These are phyloP conservation scores for Platanthera zijinensis DNA, from an alignment of 106 monocot species.

Conservation along the genomic window DNA sequence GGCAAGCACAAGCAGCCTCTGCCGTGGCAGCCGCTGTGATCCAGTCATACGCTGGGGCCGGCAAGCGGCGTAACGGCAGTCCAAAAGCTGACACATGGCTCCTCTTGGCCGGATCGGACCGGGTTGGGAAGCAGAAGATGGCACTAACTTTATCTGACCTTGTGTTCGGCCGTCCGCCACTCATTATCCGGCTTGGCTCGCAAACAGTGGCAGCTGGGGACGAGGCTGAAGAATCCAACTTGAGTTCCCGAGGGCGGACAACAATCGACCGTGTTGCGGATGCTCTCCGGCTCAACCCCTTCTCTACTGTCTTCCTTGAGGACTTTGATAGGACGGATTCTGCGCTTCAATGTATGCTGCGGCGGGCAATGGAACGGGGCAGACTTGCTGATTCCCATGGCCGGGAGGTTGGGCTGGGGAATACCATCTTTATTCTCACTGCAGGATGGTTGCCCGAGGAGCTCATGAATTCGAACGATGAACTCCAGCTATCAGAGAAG, in stretches of 20 bases:
- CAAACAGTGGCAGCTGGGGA: neutral
- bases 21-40: conserved; percentile 46
- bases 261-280: conserved; percentile 43
- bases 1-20: conserved; percentile 82
- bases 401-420: conserved; percentile 63
- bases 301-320: conserved; percentile 58
- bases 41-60: conserved; percentile 48
- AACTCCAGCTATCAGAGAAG: conserved; percentile 29
- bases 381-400: conserved; percentile 66
- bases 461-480: conserved; percentile 12
- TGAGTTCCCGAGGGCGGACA: conserved; percentile 35
- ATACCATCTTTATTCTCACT: conserved; percentile 51
- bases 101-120: conserved; percentile 64
- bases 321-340: conserved; percentile 47
- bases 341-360: conserved; percentile 36
- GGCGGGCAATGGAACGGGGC: conserved; percentile 63
- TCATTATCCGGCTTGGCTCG: conserved; percentile 25
- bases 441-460: conserved; percentile 51
- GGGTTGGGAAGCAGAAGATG: conserved; percentile 81
- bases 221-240: conserved; percentile 17
- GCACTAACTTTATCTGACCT: conserved; percentile 62
- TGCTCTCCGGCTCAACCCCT: conserved; percentile 53
- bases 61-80: conserved; percentile 21
- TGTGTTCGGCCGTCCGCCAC: conserved; percentile 33
- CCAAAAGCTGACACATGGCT: conserved; percentile 64